Evolutionary conservation across 768 basidiomycete genomes (phyloP).

Genomic region (Amylocystis lapponica): DNA sequence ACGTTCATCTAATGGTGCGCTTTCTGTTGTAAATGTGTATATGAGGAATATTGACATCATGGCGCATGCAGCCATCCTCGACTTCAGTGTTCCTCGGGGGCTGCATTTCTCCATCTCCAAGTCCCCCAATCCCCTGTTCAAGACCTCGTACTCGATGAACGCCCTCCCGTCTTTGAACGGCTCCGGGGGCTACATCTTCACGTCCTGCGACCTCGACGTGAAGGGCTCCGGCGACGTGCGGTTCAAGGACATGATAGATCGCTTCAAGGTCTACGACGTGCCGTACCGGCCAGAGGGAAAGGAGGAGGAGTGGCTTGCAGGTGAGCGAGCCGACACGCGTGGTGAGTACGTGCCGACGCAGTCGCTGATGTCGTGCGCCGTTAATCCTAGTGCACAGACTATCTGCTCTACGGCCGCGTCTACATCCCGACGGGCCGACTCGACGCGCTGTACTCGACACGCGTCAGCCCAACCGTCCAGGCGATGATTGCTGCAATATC

Average conservation of each 20-base stretch:
- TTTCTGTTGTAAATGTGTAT: background rate
- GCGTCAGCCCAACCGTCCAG: constrained; percentile 75
- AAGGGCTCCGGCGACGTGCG: constrained; percentile 63
- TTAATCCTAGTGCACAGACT: constrained; percentile 53
- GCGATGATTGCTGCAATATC: constrained; percentile 83
- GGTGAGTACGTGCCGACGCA: constrained; percentile 41
- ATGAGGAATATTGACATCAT: background rate
- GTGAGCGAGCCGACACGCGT: constrained; percentile 67
- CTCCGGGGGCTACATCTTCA: constrained; percentile 90
- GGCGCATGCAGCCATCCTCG: constrained; percentile 65
- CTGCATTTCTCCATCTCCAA: constrained; percentile 79
- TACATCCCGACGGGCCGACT: constrained; percentile 86
- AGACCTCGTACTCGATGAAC: constrained; percentile 88
- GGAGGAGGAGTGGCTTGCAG: constrained; percentile 78
- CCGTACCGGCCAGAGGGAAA: constrained; percentile 75
- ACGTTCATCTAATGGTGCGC: constrained; percentile 75
- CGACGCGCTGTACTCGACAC: constrained; percentile 84
- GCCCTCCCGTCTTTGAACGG: constrained; percentile 91
- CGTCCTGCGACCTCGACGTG: constrained; percentile 75
- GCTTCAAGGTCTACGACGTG: constrained; percentile 78
- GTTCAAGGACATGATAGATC: constrained; percentile 87
- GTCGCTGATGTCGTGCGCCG: constrained; percentile 15
- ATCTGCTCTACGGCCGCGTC: constrained; percentile 86
- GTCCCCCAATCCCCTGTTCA: constrained; percentile 83
- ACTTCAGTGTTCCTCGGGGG: constrained; percentile 83